These are phyloP conservation scores for Arthrocladium fulminans DNA, from an alignment of 2,329 filamentous ascomycete genomes.

Conservation along the genomic window DNA sequence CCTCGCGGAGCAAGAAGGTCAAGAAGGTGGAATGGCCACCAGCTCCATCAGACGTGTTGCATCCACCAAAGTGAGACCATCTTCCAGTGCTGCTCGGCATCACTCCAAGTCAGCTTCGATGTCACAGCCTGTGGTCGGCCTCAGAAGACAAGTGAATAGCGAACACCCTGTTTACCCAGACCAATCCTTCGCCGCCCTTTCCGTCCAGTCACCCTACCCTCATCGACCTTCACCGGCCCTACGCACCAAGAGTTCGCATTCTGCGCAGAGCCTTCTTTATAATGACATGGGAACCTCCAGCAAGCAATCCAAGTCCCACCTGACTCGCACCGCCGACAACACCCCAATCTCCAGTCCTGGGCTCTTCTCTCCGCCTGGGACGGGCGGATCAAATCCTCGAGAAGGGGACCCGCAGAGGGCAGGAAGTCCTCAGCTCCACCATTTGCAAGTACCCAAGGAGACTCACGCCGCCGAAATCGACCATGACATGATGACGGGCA, in stretches of 20 bases:
- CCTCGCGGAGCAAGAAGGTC: conserved; percentile 12
- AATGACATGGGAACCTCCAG: conserved; percentile 23
- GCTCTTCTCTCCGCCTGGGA: conserved; percentile 29
- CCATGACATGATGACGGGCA: conserved; percentile 76
- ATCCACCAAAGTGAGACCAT: not conserved
- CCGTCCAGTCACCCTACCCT: conserved; percentile 33
- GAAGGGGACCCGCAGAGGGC: conserved; percentile 28
- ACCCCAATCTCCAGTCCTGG: conserved; percentile 41
- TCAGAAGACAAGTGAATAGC: conserved; percentile 11
- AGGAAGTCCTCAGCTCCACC: conserved; percentile 58
- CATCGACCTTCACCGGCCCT: conserved; percentile 32
- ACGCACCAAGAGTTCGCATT: conserved; percentile 37
- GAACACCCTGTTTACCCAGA: conserved; percentile 37
- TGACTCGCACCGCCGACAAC: conserved; percentile 36
- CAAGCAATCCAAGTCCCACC: conserved; percentile 13
- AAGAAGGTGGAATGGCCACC: not conserved
- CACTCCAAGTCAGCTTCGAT: conserved; percentile 21
- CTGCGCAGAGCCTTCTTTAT: conserved; percentile 28
- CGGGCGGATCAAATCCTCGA: conserved; percentile 25
- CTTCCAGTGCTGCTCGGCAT: not conserved
- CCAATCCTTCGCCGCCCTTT: conserved; percentile 40
- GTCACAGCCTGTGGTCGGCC: conserved; percentile 7
- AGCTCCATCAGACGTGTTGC: conserved; percentile 3
- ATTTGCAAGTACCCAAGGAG: conserved; percentile 68
- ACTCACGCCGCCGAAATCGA: conserved; percentile 90